Percentiles rank a stretch among this genome's conserved stretches.
Conservation (phyloP, 164 flowering plant species). For the Liquidambar formosana region DNA sequence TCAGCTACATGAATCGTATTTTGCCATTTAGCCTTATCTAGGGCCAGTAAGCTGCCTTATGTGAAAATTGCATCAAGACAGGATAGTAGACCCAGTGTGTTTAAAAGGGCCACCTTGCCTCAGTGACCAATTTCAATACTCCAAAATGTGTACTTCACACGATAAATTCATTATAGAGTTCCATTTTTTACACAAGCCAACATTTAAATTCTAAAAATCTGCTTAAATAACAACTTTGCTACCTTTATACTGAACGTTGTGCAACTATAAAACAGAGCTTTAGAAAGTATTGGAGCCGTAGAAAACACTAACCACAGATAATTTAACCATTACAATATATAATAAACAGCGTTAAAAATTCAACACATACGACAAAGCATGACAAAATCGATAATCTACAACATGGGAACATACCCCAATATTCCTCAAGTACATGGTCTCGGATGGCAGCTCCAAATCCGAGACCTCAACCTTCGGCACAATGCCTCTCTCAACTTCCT, state of each 20-base stretch:
- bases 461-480: slow-evolving; percentile 35
- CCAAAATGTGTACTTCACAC: neutral
- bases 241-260: too few species aligned
- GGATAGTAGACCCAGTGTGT: neutral
- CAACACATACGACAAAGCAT: too few species aligned
- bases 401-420: slow-evolving; percentile 31
- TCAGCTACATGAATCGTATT: neutral
- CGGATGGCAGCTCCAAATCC: slow-evolving; percentile 35
- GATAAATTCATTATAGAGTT: neutral
- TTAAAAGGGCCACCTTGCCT: neutral
- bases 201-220: neutral
- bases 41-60: neutral
- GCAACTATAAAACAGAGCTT: too few species aligned
- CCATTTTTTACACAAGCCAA: neutral
- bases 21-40: neutral
- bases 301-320: too few species aligned
- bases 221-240: too few species aligned
- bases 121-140: neutral
- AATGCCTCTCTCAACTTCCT: slow-evolving; percentile 11
- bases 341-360: too few species aligned
- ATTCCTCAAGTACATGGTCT: slow-evolving; percentile 20
- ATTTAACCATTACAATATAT: too few species aligned
- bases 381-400: neutral
- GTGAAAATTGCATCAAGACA: neutral
- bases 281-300: too few species aligned